Percentiles rank a stretch among this genome's conserved stretches.
Evolutionary conservation across 495 filamentous ascomycete genomes (phyloP).

Genomic region (Penicillium steckii): DNA sequence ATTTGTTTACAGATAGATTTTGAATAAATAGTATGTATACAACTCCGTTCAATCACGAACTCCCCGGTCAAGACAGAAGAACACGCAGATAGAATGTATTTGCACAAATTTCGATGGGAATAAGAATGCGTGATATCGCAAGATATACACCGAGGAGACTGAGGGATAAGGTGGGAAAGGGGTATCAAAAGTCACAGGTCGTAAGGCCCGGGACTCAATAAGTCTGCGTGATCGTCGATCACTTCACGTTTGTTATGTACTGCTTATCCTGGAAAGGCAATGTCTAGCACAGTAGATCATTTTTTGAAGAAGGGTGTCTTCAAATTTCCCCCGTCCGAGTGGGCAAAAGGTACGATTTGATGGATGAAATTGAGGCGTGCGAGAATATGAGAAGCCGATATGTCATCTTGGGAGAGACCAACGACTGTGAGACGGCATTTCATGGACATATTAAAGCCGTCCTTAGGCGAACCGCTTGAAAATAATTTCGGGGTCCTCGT

Average conservation of each 20-base stretch:
- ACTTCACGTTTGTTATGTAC: conserved; percentile 8
- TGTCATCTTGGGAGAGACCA: not conserved
- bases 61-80: conserved; percentile 3
- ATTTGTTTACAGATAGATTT: too few relatives aligned
- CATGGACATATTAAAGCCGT: not conserved
- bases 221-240: conserved; percentile 15
- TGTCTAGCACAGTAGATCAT: not conserved
- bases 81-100: conserved; percentile 11
- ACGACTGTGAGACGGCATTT: not conserved
- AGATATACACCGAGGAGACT: conserved; percentile 13
- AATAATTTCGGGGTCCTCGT: conserved; percentile 98
- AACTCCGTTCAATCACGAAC: conserved; percentile 5
- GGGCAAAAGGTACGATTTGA: not conserved
- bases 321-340: not conserved
- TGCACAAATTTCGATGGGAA: conserved; percentile 10
- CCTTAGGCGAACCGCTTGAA: conserved; percentile 90
- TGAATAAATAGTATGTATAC: conserved; percentile 1
- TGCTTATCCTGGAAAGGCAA: not conserved
- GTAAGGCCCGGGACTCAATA: conserved; percentile 18
- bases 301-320: conserved; percentile 2
- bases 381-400: not conserved
- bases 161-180: conserved; percentile 20
- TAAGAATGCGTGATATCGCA: conserved; percentile 9
- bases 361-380: not conserved
- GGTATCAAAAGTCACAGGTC: conserved; percentile 41